Conservation (phyloP, 2,329 filamentous ascomycete species). For the Calonectria hongkongensis region DNA sequence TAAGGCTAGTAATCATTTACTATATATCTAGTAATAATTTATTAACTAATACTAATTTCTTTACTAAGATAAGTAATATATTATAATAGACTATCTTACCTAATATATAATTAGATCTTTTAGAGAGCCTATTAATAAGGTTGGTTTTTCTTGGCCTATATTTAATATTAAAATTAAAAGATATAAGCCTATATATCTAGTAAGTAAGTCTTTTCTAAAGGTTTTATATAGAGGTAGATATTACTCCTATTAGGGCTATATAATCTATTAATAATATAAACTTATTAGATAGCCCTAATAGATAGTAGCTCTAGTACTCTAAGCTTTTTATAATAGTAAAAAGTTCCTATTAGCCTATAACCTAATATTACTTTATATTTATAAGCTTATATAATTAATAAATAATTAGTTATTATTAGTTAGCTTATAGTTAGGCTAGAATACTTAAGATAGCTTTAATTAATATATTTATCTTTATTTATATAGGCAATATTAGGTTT, state of each 20-base stretch:
- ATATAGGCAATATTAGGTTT: not conserved
- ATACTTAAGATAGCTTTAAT: not conserved
- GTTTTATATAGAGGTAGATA: not conserved
- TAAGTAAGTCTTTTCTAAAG: not conserved
- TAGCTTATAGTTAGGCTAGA: not conserved
- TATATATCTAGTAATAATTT: not conserved
- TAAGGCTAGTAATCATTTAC: not conserved
- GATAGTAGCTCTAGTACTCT: no score
- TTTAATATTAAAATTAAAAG: slow-evolving; percentile 6
- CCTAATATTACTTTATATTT: slow-evolving; percentile 6
- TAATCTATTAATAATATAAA: slow-evolving; percentile 28
- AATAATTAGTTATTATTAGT: slow-evolving; percentile 1
- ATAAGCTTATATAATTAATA: slow-evolving; percentile 12
- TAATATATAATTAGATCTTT: slow-evolving; percentile 5
- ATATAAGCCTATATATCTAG: not conserved
- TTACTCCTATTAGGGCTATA: slow-evolving; percentile 18
- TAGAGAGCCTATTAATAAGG: not conserved
- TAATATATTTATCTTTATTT: slow-evolving; percentile 8
- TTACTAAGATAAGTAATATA: slow-evolving; percentile 11
- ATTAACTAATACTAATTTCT: slow-evolving; percentile 12
- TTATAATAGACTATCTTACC: not conserved
- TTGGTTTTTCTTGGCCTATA: not conserved
- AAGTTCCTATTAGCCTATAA: not conserved
- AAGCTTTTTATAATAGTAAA: no score
- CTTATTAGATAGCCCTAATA: not conserved